A percentile compares a stretch with the other conserved stretches of the same genome.
Evolutionary conservation across 164 flowering plant species (phyloP).

Genomic region (Malania oleifera): DNA sequence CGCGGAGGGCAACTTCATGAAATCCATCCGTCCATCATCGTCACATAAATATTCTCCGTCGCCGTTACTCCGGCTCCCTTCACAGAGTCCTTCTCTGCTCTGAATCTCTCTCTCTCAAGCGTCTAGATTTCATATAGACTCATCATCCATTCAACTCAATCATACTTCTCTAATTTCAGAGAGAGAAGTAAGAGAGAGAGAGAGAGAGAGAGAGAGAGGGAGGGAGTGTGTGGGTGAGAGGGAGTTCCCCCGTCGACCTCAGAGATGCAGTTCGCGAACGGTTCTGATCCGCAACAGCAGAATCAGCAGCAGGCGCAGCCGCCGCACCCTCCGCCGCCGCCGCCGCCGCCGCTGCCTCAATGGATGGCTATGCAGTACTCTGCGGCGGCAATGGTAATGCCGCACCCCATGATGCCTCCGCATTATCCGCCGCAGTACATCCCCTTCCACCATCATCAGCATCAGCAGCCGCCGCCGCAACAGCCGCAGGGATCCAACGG

Average conservation of each 20-base stretch:
- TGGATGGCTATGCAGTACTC: conserved; percentile 83
- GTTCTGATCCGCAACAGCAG: conserved; percentile 37
- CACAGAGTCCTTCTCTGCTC: too few relatives aligned
- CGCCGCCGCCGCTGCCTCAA: conserved; percentile 25
- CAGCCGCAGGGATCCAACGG: conserved; percentile 31
- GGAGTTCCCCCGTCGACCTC: too few relatives aligned
- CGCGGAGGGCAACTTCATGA: too few relatives aligned
- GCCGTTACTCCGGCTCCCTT: too few relatives aligned
- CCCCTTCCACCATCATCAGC: conserved; percentile 36
- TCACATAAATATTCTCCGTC: too few relatives aligned
- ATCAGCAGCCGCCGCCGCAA: conserved; percentile 20
- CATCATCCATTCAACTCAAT: too few relatives aligned
- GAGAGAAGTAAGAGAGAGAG: too few relatives aligned
- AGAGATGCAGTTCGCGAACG: conserved; percentile 44
- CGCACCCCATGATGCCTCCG: conserved; percentile 67
- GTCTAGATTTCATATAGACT: too few relatives aligned
- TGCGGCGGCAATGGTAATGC: conserved; percentile 69
- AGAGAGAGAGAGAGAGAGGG: not conserved
- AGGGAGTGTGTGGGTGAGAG: not conserved
- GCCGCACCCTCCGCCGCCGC: conserved; percentile 15
- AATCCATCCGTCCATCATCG: too few relatives aligned
- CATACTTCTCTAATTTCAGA: too few relatives aligned
- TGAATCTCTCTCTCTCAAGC: too few relatives aligned
- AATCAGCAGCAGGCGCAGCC: conserved; percentile 14
- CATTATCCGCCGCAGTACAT: conserved; percentile 52